Base-by-base conservation (phyloP, 352 stramenopile genomes). In the Phytopythium montanum region DNA sequence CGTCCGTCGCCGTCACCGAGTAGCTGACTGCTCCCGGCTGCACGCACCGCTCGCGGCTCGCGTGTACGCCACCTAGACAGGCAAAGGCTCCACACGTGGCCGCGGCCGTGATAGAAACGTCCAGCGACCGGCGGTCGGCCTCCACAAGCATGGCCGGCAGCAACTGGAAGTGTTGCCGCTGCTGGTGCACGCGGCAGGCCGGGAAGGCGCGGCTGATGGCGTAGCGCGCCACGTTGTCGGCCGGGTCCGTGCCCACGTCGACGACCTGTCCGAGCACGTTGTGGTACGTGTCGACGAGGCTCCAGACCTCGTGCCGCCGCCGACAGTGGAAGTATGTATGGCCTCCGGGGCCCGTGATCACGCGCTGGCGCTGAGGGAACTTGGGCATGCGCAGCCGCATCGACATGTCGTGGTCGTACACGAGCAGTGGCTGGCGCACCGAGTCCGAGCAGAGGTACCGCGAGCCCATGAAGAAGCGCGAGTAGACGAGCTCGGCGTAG, bases 321-420 rank as follows among this genome's bases (percentile, higher is more conserved):
- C 52, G 45, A 23, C 60, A 54, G 8, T 49, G 49, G 44, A 70
- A 70, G 48, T 70, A 70, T 31, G 55, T 41, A 54, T 66, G 64
- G 31, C 49, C 54, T 25, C 64, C 64, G 0, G 64, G 64, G 0
- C 64, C 64, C 0, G 64, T 62, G 25, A 66, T 33, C 13, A 57
- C 39, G 13, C 59, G 64, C 28, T 50, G 28, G 29, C 64, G 59
- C 21, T 70, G 59, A 31, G 59, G 54, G 49, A 70, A 66, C 34
- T 60, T 58, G 41, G 34, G 18, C 26, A 36, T 23, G 25, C 49
- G 56, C 53, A 70, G 44, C 54, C 56, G 50, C 52, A 66, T 55
- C 25, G 57, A n/a, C 64, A 70, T 64, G 26, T 70, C 64, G 60
- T 70, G 64, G 39, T 70, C 64, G 59, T 70, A 70, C 26, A 54